These are phyloP conservation scores for Apiotrichum montevideense DNA, from an alignment of 1,284 basidiomycete species.

Conservation along the genomic window DNA sequence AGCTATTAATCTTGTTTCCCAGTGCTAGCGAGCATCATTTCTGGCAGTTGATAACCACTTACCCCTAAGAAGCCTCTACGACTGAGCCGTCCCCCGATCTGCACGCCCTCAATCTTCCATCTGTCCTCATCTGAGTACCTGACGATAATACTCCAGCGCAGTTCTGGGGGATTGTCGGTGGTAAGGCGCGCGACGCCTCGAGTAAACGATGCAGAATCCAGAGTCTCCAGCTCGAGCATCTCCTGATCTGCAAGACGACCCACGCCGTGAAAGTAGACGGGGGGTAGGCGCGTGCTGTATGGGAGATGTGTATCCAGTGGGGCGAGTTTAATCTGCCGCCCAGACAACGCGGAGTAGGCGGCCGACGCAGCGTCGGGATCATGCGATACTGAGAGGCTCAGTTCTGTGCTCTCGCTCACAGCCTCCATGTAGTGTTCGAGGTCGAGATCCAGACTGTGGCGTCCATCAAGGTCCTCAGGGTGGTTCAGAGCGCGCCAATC, in stretches of 20 bases:
- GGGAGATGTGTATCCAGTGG: conserved; percentile 25
- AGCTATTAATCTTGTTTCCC: neutral
- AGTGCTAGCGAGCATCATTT: neutral
- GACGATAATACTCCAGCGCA: conserved; percentile 41
- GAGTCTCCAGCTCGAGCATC: neutral
- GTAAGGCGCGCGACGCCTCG: conserved; percentile 30
- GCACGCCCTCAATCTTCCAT: conserved; percentile 23
- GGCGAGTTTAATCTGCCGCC: conserved; percentile 8
- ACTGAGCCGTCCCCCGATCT: conserved; percentile 35
- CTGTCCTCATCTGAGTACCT: conserved; percentile 36
- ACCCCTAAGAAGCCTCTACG: conserved; percentile 41
- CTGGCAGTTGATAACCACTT: conserved; percentile 6
- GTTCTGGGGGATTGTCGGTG: conserved; percentile 38
- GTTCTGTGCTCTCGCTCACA: conserved; percentile 35
- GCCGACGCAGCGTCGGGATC: neutral
- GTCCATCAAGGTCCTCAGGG: conserved; percentile 19
- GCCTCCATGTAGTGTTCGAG: conserved; percentile 36
- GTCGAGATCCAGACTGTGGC: conserved; percentile 20
- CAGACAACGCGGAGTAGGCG: neutral
- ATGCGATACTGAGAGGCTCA: conserved; percentile 21
- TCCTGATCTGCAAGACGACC: neutral
- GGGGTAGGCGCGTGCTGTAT: conserved; percentile 26
- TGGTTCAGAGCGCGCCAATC: conserved; percentile 41
- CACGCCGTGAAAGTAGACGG: conserved; percentile 34
- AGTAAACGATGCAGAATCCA: neutral